These are phyloP conservation scores for Fomitopsis pinicola DNA, from an alignment of 1,284 basidiomycete species.

Conservation along the genomic window DNA sequence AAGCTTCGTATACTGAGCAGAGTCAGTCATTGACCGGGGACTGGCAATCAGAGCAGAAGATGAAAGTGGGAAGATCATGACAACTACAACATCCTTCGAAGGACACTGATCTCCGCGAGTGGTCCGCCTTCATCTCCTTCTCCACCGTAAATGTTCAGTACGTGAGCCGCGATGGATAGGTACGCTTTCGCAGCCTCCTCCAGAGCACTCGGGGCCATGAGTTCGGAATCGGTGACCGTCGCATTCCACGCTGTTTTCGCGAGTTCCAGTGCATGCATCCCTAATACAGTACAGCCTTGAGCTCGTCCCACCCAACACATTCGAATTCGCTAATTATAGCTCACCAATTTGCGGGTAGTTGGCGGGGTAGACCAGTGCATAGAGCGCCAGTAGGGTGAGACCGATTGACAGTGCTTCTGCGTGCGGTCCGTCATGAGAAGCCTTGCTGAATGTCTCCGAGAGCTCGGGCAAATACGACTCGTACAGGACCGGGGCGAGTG, in stretches of 20 bases:
- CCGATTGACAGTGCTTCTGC: slow-evolving; percentile 50
- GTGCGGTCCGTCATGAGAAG: slow-evolving; percentile 61
- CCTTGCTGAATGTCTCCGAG: slow-evolving; percentile 57
- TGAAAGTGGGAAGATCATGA: background rate
- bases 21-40: too few relatives aligned
- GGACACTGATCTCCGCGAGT: slow-evolving; percentile 42
- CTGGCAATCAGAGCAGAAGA: too few relatives aligned
- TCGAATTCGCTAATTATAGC: slow-evolving; percentile 14
- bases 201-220: slow-evolving; percentile 5
- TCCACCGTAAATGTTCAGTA: slow-evolving; percentile 44
- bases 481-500: slow-evolving; percentile 42
- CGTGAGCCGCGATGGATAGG: slow-evolving; percentile 36
- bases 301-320: background rate
- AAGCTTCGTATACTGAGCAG: too few relatives aligned
- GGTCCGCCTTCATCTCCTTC: slow-evolving; percentile 64
- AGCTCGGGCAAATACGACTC: slow-evolving; percentile 55
- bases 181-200: slow-evolving; percentile 27
- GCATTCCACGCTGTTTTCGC: slow-evolving; percentile 73
- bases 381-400: slow-evolving; percentile 55
- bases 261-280: slow-evolving; percentile 69
- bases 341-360: slow-evolving; percentile 77
- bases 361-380: slow-evolving; percentile 61
- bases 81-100: slow-evolving; percentile 28
- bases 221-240: slow-evolving; percentile 19
- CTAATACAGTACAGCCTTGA: slow-evolving; percentile 30